A percentile compares a stretch with the other conserved stretches of the same genome.
These are phyloP conservation scores for Leishmania mexicana DNA, from an alignment of 208 protist genomes.

Conservation along the genomic window DNA sequence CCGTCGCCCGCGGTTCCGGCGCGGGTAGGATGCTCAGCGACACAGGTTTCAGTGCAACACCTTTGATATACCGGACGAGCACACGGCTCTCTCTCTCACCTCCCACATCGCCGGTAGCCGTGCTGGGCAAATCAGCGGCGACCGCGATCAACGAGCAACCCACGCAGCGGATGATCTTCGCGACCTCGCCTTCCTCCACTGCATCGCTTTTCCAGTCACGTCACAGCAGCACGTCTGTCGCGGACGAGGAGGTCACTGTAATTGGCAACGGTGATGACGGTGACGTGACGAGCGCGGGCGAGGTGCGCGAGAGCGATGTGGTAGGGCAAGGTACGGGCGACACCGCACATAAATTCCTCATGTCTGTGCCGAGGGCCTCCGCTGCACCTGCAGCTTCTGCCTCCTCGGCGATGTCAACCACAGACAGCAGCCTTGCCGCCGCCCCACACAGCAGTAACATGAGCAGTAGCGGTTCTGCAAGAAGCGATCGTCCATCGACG, in stretches of 20 bases:
- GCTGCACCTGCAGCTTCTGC: not conserved
- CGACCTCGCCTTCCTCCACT: not conserved
- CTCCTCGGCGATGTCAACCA: not conserved
- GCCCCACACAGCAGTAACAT: not conserved
- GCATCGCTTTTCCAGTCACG: not conserved
- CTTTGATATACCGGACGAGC: slow-evolving; percentile 29
- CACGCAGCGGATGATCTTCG: slow-evolving; percentile 4
- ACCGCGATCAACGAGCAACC: not conserved
- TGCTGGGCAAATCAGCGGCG: not conserved
- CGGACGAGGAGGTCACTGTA: not conserved
- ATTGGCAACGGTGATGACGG: not conserved
- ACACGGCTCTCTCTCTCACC: slow-evolving; percentile 22
- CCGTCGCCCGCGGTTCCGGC: slow-evolving; percentile 13
- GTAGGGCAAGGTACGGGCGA: not conserved
- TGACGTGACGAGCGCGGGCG: not conserved
- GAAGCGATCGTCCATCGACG: not conserved
- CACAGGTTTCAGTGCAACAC: slow-evolving; percentile 17
- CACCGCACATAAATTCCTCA: not conserved
- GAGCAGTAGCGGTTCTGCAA: not conserved
- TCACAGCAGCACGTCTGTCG: not conserved
- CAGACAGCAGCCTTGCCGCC: not conserved
- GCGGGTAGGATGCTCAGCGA: slow-evolving; percentile 7
- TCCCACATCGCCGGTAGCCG: not conserved
- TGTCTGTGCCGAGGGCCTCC: not conserved
- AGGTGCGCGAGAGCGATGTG: not conserved